phyloP scores from a whole-genome alignment of 129 eudicot genomes.

The Smallanthus sonchifolius region DNA sequence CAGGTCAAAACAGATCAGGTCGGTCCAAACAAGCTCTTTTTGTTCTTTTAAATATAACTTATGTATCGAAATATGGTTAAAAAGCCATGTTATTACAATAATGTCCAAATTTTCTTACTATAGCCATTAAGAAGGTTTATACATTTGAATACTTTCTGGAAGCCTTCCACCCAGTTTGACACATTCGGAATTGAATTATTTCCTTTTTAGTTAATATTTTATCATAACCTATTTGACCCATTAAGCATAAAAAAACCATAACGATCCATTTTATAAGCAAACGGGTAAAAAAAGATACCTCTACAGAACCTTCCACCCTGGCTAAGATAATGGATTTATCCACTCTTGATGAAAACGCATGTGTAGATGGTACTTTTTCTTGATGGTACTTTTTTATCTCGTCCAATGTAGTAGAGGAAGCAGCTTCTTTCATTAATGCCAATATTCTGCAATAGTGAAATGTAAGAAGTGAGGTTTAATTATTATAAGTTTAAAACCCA shows the following conservation, averaged over 20 bases:
- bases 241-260: background rate
- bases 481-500: background rate
- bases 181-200: background rate
- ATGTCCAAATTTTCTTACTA: background rate
- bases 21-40: background rate
- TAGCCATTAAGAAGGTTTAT: background rate
- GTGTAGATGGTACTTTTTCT: constrained; percentile 45
- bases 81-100: background rate
- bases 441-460: constrained; percentile 68
- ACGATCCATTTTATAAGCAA: background rate
- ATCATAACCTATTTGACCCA: background rate
- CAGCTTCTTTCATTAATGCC: constrained; percentile 54
- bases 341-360: constrained; percentile 40
- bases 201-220: background rate
- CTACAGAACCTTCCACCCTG: constrained; percentile 68
- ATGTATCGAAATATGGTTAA: background rate
- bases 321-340: constrained; percentile 59
- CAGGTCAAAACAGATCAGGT: background rate
- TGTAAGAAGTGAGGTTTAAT: background rate
- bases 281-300: constrained; percentile 38
- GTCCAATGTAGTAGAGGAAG: constrained; percentile 55
- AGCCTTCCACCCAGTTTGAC: background rate
- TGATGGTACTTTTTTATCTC: constrained; percentile 46
- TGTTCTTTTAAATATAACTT: background rate
- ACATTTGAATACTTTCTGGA: background rate